Conservation (phyloP, 169 alveolate genomes). For the Plasmodium vivax region DNA sequence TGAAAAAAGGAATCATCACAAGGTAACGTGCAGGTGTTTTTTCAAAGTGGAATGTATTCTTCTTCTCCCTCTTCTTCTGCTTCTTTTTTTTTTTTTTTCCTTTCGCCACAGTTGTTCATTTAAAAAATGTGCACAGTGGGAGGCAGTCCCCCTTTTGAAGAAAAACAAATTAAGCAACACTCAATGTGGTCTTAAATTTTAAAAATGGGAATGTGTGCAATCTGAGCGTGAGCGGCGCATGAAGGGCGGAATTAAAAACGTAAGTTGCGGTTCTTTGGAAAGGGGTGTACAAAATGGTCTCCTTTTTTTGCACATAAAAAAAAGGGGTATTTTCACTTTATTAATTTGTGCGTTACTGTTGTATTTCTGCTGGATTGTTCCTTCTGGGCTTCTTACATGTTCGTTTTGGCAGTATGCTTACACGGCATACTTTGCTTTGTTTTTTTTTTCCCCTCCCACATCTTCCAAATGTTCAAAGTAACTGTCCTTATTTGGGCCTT, state of each 20-base stretch:
- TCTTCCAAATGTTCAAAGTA: background rate
- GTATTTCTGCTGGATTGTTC: background rate
- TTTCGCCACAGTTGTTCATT: background rate
- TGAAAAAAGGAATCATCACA: background rate
- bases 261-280: background rate
- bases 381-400: background rate
- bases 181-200: slow-evolving; percentile 3
- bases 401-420: background rate
- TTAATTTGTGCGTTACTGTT: background rate
- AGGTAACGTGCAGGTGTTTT: background rate
- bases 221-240: background rate
- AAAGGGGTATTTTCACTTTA: background rate
- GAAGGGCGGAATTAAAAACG: background rate
- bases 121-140: background rate
- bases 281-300: background rate
- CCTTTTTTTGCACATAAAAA: background rate
- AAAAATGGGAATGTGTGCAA: background rate
- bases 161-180: background rate
- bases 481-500: background rate
- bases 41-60: background rate
- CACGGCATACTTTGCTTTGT: background rate
- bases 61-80: background rate
- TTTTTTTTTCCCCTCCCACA: background rate
- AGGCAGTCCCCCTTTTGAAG: background rate
- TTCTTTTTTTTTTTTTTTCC: background rate